A percentile compares a stretch with the other conserved stretches of the same genome.
Conservation (phyloP, 2,329 filamentous ascomycete species). For the Plectosphaerella plurivora region DNA sequence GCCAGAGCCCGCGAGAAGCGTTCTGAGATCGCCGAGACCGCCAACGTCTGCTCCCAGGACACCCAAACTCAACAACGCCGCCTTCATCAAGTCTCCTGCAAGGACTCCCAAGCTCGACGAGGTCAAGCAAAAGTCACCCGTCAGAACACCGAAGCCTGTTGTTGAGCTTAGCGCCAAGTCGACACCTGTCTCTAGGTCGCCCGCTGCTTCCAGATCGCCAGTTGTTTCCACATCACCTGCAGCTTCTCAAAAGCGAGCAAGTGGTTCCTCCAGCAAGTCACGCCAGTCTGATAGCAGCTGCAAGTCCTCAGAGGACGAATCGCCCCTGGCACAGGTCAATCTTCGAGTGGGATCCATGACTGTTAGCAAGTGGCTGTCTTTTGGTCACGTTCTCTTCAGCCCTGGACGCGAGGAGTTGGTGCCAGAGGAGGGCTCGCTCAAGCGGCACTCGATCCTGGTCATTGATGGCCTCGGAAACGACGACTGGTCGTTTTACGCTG, state of each 20-base stretch:
- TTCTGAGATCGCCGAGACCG: background rate
- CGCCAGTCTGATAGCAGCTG: slow-evolving; percentile 42
- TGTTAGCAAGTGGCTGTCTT: slow-evolving; percentile 83
- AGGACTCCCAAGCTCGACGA: background rate
- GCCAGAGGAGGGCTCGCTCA: slow-evolving; percentile 43
- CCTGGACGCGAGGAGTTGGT: slow-evolving; percentile 69
- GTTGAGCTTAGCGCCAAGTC: background rate
- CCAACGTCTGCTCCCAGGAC: background rate
- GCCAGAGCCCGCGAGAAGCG: slow-evolving; percentile 14
- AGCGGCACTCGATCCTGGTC: slow-evolving; percentile 64
- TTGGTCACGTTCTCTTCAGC: slow-evolving; percentile 78
- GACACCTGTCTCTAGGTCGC: background rate
- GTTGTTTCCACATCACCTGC: slow-evolving; percentile 2
- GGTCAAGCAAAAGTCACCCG: background rate
- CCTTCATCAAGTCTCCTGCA: background rate
- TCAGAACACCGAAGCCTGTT: background rate
- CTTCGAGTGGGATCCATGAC: slow-evolving; percentile 77
- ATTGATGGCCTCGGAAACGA: slow-evolving; percentile 82
- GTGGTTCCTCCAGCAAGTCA: slow-evolving; percentile 24
- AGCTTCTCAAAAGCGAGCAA: slow-evolving; percentile 15
- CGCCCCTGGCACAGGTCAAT: slow-evolving; percentile 67
- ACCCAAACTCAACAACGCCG: background rate
- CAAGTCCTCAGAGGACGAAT: slow-evolving; percentile 49
- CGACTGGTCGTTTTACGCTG: slow-evolving; percentile 84
- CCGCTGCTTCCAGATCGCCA: no score